Evolutionary conservation across 345 rosid species (phyloP), one percentile per base, ranked within the genome.

Genomic region (Salix koriyanagi): DNA sequence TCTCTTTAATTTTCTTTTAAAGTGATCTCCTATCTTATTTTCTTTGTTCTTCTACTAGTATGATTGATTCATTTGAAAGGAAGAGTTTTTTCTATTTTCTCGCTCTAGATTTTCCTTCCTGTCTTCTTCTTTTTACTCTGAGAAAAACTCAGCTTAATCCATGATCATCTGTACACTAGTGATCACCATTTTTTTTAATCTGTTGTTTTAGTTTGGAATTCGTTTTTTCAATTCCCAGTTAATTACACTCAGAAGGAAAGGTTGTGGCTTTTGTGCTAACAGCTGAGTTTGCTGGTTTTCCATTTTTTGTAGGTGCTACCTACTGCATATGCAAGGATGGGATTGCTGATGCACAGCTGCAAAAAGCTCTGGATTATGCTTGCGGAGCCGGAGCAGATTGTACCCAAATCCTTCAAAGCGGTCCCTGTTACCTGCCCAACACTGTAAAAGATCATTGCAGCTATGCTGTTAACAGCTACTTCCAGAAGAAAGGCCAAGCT

Each of bases 381-480:
- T 95, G 99, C 77, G 99, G 97, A 80, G 88, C 93, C 46, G 82
- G 82, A 62, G 85, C 82, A 15, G 85, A 78, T 64, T 82, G 82
- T 58, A 23, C 77, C 23, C 67, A 70, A 16, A 79, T 79, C 71
- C 75, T 84, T 37, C 90, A 87, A 77, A 93, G 65, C 75, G 99
- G 97, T 42, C 85, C 78, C 36, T 96, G 99, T 83, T 96, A 65
- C 80, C 86, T 86, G 42, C 99, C 98, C 34, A 91, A 96, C 88
- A 91, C 94, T 21, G 73, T 93, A 54, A 94, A 91, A 76, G 88
- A 83, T 71, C 99, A 96, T 90, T 96, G 99, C 83, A 87, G 80
- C 74, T 96, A 89, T 78, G 98, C 98, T 9, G 99, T 87, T 13
- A 96, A 96, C 83, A 93, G 90, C 77, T 93, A 90, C 79, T 96